These are phyloP conservation scores for Nemania serpens DNA, from an alignment of 2,329 filamentous ascomycete genomes.

Conservation along the genomic window DNA sequence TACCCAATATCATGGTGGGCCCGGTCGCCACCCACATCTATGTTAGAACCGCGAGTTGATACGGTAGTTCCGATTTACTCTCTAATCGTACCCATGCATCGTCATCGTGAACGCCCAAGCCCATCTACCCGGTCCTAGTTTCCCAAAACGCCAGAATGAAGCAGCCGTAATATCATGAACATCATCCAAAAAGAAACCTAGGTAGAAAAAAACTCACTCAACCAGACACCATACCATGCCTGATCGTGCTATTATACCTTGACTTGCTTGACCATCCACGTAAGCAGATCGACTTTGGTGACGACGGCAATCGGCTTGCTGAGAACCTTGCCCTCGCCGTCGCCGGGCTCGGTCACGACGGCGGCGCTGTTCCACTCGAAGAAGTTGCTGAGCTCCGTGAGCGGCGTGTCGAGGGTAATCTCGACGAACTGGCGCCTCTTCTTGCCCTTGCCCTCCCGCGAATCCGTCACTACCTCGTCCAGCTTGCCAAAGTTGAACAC, in stretches of 20 bases:
- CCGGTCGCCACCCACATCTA: slow-evolving; percentile 1
- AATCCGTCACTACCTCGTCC: slow-evolving; percentile 88
- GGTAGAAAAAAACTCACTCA: not conserved
- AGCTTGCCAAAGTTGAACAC: slow-evolving; percentile 93
- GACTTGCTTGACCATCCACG: slow-evolving; percentile 78
- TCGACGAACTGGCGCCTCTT: slow-evolving; percentile 80
- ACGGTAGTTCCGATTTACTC: slow-evolving; percentile 14
- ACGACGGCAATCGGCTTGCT: slow-evolving; percentile 86
- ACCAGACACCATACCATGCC: not conserved
- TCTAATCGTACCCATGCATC: slow-evolving; percentile 4
- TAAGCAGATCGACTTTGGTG: slow-evolving; percentile 94
- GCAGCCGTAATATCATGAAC: not conserved
- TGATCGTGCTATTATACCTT: slow-evolving; percentile 40
- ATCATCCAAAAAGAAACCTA: not conserved
- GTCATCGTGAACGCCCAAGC: slow-evolving; percentile 14
- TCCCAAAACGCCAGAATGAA: slow-evolving; percentile 14
- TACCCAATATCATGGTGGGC: not conserved
- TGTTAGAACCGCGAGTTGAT: slow-evolving; percentile 30
- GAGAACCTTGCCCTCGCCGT: slow-evolving; percentile 54
- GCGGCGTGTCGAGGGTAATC: slow-evolving; percentile 87
- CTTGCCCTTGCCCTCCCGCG: slow-evolving; percentile 53
- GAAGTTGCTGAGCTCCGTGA: slow-evolving; percentile 85
- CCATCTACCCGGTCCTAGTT: not conserved
- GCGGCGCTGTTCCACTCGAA: slow-evolving; percentile 98
- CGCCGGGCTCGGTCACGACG: slow-evolving; percentile 80